Conservation (phyloP, 1,284 basidiomycete species). For the Wolfiporia cocos region DNA sequence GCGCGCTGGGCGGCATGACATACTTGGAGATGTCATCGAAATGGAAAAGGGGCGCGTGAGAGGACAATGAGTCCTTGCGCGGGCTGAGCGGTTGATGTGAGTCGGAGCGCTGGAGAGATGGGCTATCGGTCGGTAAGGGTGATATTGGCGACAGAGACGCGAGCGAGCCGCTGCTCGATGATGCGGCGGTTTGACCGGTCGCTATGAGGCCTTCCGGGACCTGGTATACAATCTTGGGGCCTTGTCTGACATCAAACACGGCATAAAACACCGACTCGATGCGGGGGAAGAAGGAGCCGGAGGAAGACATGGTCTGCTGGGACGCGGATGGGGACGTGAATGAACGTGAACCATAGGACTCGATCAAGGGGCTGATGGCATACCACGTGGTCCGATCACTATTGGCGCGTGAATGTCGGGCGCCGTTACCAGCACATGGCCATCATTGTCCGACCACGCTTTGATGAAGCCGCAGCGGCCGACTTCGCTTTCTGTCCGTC, state of each 20-base stretch:
- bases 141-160: conserved; percentile 42
- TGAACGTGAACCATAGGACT: too few relatives aligned
- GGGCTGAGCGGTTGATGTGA: conserved; percentile 41
- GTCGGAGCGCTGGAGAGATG: conserved; percentile 33
- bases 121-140: conserved; percentile 33
- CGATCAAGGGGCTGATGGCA: too few relatives aligned
- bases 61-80: conserved; percentile 34
- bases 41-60: conserved; percentile 68
- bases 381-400: too few relatives aligned
- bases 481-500: too few relatives aligned
- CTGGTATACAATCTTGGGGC: conserved; percentile 84
- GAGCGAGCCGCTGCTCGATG: conserved; percentile 20
- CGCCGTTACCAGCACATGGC: too few relatives aligned
- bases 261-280: conserved; percentile 87
- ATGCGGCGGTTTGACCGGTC: conserved; percentile 11
- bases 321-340: neutral
- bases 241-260: conserved; percentile 77
- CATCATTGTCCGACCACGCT: too few relatives aligned
- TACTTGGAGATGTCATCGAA: conserved; percentile 91
- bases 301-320: conserved; percentile 35
- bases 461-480: too few relatives aligned
- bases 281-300: conserved; percentile 68
- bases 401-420: too few relatives aligned
- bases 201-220: conserved; percentile 84
- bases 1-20: conserved; percentile 83